Evolutionary conservation across 108 stramenopile species (phyloP), one percentile per base, ranked within the genome.

Genomic region (Nitzschia palea): DNA sequence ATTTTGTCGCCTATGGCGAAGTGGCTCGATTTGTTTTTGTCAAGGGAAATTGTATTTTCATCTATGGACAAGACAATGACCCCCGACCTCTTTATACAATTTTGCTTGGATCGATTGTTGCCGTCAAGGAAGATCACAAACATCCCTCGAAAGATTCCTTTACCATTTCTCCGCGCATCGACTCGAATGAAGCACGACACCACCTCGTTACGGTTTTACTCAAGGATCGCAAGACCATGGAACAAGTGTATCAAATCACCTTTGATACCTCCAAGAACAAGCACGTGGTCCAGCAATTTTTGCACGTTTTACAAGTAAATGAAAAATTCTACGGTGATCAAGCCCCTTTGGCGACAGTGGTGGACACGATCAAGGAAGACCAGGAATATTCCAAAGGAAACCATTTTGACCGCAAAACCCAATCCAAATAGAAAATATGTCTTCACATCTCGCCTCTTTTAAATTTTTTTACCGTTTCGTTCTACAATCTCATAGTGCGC

Each of bases 1-100:
- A 81, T 28, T 86, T 81, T 50, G 55, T 91, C 12, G 56, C 76
- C 14, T 91, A 70, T 59, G 85, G 86, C 0, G 90, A 91, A 74
- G 77, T 85, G 25, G 55, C 62, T 4, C 65, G 87, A 15, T 86
- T 75, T 54, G 54, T 86, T 48, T 74, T 84, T 50, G 48, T 86
- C 3, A 67, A 80, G 32, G 73, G 64, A 1, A 56, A 66, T 44
- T 67, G 40, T 17, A 73, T 83, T 30, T 85, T 86, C 53, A 71
- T 88, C 0, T 91, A 69, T 51, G 45, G 59, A 2, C 81, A 88
- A 29, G 65, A 63, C n/a, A 75, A 55, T 2, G 79, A 77, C 61
- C 84, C 82, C n/a, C 62, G 54, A 17, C 85, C 86, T 0, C 71
- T 88, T 14, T 91, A 83, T 67, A 74, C 80, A 0, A 82, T 91